Percentiles rank a stretch among this genome's conserved stretches.
Evolutionary conservation across 805 yeast species (phyloP).

Genomic region (Hanseniaspora occidentalis): DNA sequence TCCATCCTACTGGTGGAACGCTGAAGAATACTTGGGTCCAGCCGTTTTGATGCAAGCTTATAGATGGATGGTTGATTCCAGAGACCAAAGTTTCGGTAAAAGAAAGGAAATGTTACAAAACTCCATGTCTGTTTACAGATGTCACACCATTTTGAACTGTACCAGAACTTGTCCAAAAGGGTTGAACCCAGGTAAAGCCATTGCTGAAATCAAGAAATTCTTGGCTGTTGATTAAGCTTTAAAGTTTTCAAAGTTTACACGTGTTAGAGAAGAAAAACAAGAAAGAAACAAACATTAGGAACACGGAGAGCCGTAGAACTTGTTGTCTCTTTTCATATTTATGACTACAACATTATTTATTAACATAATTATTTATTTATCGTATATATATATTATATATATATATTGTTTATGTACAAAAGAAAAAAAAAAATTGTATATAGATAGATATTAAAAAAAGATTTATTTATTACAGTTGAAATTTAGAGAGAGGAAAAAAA

Average conservation of each 20-base stretch:
- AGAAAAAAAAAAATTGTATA: too few species aligned
- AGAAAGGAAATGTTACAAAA: constrained; percentile 89
- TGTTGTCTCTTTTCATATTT: too few species aligned
- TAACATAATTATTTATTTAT: too few species aligned
- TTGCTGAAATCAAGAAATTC: constrained; percentile 92
- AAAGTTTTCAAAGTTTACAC: background rate
- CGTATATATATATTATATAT: too few species aligned
- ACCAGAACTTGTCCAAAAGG: constrained; percentile 97
- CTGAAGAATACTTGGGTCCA: constrained; percentile 96
- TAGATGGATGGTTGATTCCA: constrained; percentile 96
- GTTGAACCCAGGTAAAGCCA: constrained; percentile 93
- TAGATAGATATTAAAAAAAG: too few species aligned
- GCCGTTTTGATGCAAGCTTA: constrained; percentile 98
- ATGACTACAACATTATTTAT: too few species aligned
- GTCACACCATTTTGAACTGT: constrained; percentile 99
- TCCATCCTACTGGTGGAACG: constrained; percentile 99
- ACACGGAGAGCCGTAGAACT: too few species aligned
- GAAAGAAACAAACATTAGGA: too few species aligned
- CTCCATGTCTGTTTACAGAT: constrained; percentile 95
- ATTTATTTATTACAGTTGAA: too few species aligned
- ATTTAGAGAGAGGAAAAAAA: too few species aligned
- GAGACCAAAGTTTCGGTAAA: constrained; percentile 76
- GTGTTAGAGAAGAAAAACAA: background rate
- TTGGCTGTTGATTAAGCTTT: constrained; percentile 57
- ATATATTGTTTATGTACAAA: too few species aligned